phyloP scores from a whole-genome alignment of 2,329 filamentous ascomycete species.

The Escovopsis sp. region DNA sequence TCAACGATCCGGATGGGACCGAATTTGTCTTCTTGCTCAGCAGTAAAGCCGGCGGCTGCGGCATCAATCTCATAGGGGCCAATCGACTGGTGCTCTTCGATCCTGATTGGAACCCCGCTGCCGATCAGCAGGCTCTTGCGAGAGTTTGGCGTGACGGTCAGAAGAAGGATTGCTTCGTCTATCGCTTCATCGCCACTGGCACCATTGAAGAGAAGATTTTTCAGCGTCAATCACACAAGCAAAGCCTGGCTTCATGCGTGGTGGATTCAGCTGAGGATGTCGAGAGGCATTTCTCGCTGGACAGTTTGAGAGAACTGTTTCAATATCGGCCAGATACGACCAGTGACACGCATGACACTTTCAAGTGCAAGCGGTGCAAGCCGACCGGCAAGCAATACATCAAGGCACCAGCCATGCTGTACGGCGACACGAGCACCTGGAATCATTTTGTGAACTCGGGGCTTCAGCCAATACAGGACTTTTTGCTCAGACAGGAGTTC shows the following conservation, averaged over 20 bases:
- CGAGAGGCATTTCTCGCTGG: constrained; percentile 86
- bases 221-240: constrained; percentile 95
- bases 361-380: constrained; percentile 93
- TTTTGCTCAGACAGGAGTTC: constrained; percentile 75
- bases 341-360: constrained; percentile 94
- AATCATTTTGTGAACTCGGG: constrained; percentile 86
- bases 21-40: constrained; percentile 95
- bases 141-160: constrained; percentile 98
- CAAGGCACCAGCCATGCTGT: constrained; percentile 88
- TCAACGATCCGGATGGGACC: constrained; percentile 79
- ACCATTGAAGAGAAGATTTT: constrained; percentile 99
- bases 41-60: constrained; percentile 91
- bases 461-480: constrained; percentile 72
- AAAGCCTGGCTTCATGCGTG: constrained; percentile 88
- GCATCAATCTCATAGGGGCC: constrained; percentile 86
- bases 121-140: constrained; percentile 90
- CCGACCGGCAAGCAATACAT: constrained; percentile 74
- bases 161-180: constrained; percentile 98
- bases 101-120: constrained; percentile 94
- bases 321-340: constrained; percentile 73
- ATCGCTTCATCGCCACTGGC: constrained; percentile 96
- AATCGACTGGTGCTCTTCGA: constrained; percentile 94
- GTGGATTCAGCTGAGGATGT: constrained; percentile 95
- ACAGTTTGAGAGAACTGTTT: constrained; percentile 83
- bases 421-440: constrained; percentile 98